These are phyloP conservation scores for Aspergillus costaricaensis DNA, from an alignment of 2,329 filamentous ascomycete genomes.

Conservation along the genomic window DNA sequence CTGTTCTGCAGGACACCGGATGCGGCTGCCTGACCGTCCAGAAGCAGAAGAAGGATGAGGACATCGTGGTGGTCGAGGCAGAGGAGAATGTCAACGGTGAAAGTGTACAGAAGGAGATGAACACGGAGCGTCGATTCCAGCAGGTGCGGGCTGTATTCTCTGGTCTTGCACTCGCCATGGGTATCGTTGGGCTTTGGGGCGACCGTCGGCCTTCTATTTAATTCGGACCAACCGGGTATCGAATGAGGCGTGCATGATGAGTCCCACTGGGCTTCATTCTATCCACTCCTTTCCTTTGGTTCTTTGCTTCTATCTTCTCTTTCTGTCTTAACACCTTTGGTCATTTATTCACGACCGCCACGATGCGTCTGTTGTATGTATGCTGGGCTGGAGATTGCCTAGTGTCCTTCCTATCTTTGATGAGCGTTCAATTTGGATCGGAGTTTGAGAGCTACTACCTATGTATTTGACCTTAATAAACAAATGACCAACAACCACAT, in stretches of 20 bases:
- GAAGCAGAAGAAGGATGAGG: conserved; percentile 37
- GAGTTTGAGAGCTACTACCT: not conserved
- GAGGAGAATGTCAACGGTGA: conserved; percentile 50
- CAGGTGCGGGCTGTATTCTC: conserved; percentile 41
- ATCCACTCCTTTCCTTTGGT: not conserved
- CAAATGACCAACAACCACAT: not conserved
- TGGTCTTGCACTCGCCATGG: conserved; percentile 48
- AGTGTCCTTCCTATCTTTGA: not conserved
- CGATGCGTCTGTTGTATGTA: conserved; percentile 1
- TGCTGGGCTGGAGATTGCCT: not conserved
- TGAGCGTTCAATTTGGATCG: not conserved
- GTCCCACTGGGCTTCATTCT: not conserved
- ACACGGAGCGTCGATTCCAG: conserved; percentile 43
- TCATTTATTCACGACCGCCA: not conserved
- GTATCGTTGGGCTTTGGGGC: conserved; percentile 52
- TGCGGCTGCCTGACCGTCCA: conserved; percentile 18
- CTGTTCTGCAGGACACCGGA: conserved; percentile 48
- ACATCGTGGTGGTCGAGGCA: conserved; percentile 40
- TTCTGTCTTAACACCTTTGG: not conserved
- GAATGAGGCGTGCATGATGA: not conserved
- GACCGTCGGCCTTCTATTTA: conserved; percentile 30
- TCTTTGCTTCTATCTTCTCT: conserved; percentile 1
- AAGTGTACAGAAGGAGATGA: conserved; percentile 47
- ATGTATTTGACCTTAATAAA: not conserved
- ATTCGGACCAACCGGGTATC: not conserved